phyloP scores from a whole-genome alignment of 495 filamentous ascomycete genomes.

The Polyplosphaeria fusca region DNA sequence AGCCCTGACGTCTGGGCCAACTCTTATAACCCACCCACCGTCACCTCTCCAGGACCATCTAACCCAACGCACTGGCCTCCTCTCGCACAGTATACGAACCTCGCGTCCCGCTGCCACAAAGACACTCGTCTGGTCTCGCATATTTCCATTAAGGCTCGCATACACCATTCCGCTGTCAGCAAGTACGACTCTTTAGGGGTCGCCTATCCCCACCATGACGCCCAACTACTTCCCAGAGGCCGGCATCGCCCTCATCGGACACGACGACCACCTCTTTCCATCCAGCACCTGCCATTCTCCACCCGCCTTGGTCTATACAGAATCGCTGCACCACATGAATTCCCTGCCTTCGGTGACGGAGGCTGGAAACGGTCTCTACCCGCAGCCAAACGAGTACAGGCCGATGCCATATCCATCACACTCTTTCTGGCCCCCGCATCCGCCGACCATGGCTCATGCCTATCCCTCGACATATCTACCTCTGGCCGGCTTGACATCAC shows the following conservation, averaged over 20 bases:
- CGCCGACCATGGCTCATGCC: constrained; percentile 6
- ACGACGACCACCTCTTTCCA: constrained; percentile 37
- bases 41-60: constrained; percentile 10
- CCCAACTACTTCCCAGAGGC: constrained; percentile 38
- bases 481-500: constrained; percentile 4
- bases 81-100: constrained; percentile 20
- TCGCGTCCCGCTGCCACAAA: constrained; percentile 1
- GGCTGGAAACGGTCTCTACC: constrained; percentile 17
- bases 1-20: constrained; percentile 8
- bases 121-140: constrained; percentile 3
- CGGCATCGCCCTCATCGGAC: constrained; percentile 34
- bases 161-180: background rate
- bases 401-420: constrained; percentile 25
- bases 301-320: constrained; percentile 28
- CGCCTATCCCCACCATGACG: constrained; percentile 29
- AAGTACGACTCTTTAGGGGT: background rate
- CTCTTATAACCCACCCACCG: constrained; percentile 13
- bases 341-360: constrained; percentile 6
- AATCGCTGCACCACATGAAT: constrained; percentile 25
- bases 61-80: constrained; percentile 16
- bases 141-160: background rate
- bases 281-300: constrained; percentile 28
- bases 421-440: constrained; percentile 22
- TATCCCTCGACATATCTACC: constrained; percentile 27
- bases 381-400: constrained; percentile 14